These are phyloP conservation scores for Metschnikowia peoriensis DNA, from an alignment of 805 yeast species.

Conservation along the genomic window DNA sequence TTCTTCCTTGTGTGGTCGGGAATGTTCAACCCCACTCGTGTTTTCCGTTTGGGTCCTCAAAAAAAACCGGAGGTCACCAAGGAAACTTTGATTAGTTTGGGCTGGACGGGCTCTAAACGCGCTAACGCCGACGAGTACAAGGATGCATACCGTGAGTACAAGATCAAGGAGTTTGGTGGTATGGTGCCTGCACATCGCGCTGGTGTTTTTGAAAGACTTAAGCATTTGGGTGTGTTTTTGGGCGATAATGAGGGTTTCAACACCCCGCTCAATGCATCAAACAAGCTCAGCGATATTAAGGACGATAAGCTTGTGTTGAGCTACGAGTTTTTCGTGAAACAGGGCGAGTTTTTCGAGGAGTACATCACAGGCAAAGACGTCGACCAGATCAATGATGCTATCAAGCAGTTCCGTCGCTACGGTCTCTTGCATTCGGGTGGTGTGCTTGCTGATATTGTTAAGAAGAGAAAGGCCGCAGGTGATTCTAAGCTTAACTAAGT, in stretches of 20 bases:
- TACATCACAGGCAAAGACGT: slow-evolving; percentile 36
- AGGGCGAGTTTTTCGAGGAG: slow-evolving; percentile 49
- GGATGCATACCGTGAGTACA: slow-evolving; percentile 61
- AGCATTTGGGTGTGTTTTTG: slow-evolving; percentile 59
- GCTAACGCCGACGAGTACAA: slow-evolving; percentile 69
- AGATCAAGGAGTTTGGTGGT: slow-evolving; percentile 69
- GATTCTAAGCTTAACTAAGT: slow-evolving; percentile 15
- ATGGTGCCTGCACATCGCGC: slow-evolving; percentile 70
- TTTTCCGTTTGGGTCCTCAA: slow-evolving; percentile 28
- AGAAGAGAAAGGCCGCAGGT: slow-evolving; percentile 36
- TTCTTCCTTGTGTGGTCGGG: slow-evolving; percentile 66
- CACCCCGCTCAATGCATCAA: slow-evolving; percentile 48
- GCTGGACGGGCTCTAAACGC: slow-evolving; percentile 94
- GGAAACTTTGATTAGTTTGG: slow-evolving; percentile 62
- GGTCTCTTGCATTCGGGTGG: slow-evolving; percentile 58
- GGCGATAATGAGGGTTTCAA: slow-evolving; percentile 83
- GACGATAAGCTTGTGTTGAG: slow-evolving; percentile 48
- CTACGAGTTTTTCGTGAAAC: slow-evolving; percentile 53
- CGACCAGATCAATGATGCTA: slow-evolving; percentile 38
- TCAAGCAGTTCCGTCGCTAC: slow-evolving; percentile 64
- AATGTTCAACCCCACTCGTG: slow-evolving; percentile 65
- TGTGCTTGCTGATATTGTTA: slow-evolving; percentile 36
- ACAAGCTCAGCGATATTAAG: slow-evolving; percentile 35
- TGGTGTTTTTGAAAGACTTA: slow-evolving; percentile 63
- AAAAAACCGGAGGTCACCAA: slow-evolving; percentile 36